These are phyloP conservation scores for Cucurbita maxima DNA, from an alignment of 306 rosid genomes.

Conservation along the genomic window DNA sequence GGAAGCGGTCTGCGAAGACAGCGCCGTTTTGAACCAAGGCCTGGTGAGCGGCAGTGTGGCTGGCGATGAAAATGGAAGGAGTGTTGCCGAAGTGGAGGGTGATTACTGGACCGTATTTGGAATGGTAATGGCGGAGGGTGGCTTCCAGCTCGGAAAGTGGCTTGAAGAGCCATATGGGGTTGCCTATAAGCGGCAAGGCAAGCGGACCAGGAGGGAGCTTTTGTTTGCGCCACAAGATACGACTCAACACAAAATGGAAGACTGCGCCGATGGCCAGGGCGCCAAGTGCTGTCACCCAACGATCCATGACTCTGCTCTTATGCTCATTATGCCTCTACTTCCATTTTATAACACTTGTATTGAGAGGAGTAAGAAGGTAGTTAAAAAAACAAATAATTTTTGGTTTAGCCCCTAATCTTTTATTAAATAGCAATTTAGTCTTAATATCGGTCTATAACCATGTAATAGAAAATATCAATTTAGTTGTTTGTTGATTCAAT, in stretches of 20 bases:
- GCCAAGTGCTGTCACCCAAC: not conserved
- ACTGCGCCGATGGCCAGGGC: not conserved
- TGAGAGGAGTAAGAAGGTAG: too few species aligned
- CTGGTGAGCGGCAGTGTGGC: not conserved
- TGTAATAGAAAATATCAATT: too few species aligned
- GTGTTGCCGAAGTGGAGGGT: conserved; percentile 1
- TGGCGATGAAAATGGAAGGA: conserved; percentile 6
- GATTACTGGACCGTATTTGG: conserved; percentile 1
- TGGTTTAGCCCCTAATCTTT: too few species aligned
- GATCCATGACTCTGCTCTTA: not conserved
- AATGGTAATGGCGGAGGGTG: not conserved
- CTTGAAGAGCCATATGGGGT: conserved; percentile 2
- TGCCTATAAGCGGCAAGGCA: not conserved
- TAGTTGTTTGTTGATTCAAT: too few species aligned
- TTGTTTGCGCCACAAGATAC: not conserved
- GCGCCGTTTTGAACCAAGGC: conserved; percentile 3
- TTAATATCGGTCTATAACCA: too few species aligned
- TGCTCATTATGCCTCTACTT: not conserved
- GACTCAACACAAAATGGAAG: not conserved
- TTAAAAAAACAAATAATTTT: too few species aligned
- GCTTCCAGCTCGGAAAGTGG: not conserved
- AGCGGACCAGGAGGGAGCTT: conserved; percentile 2
- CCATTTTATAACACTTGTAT: not conserved
- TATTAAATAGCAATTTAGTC: too few species aligned
- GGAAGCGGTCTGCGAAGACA: conserved; percentile 7